Base-by-base conservation (phyloP, 1,284 basidiomycete genomes). In the Ustilago bromivora region DNA sequence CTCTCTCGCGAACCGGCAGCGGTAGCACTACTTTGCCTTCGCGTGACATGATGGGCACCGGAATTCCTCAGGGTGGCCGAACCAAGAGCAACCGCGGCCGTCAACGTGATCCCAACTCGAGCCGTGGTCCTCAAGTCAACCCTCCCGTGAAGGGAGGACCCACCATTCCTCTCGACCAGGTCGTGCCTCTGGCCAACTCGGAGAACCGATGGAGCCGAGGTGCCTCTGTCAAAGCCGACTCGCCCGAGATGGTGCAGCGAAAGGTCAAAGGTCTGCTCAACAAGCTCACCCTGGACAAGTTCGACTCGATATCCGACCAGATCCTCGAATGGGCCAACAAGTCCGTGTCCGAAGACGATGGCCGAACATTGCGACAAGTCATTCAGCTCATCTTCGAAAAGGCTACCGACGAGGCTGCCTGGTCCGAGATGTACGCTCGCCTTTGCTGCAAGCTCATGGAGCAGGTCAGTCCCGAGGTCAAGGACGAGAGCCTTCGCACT, bases 371-470 rank as follows among this genome's bases (percentile, higher is more conserved):
- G 81, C 94, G 96, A 80, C 94, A 96, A 83, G 96, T 98, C 85
- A 98, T 97, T 88, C 92, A 92, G 78, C 92, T 98, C 62, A 94
- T 98, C 53, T 98, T 98, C 87, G 95, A 98, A 87, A 96, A 96
- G 89, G 95, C 95, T 4, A 97, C 94, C 28, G 94, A 96, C 87
- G 95, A 98, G 87, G 94, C 94, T 17, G 91, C 92, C 41, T 97
- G 94, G 92, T 95, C 93, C 11, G 93, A 94, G 88, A 97, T 98
- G 94, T 98, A 98, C 87, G 96, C 96, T 34, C 91, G 93, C 58
- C 89, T 99, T 54, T 98, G 95, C 86, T 90, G 94, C 74, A 95
- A 95, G 90, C 92, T 98, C 90, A 93, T 95, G 91, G 93, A 94
- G 87, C 90, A 91, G 84, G 92, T 98, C 82, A 94, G 92, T 80